Base-by-base conservation (phyloP, 2,329 filamentous ascomycete species). In the Penicillium thymicola region DNA sequence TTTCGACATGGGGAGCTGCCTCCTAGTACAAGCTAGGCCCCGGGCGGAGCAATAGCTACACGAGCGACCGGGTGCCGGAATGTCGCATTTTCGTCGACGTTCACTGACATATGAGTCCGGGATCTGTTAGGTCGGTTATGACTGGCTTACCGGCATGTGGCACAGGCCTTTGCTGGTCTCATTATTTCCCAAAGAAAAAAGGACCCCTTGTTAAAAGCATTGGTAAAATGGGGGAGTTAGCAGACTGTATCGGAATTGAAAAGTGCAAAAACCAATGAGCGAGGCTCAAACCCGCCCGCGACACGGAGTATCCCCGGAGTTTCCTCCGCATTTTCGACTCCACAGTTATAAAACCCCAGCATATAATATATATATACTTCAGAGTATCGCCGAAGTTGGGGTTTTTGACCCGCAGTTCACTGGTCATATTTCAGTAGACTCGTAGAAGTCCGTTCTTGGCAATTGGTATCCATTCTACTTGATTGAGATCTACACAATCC, bases 51-150 rank as follows among this genome's bases (percentile, higher is more conserved):
- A 64, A 30, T 57, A 62, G 5, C 13, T 46, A 23, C 61, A 62
- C 21, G 60, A 16, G 6, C 11, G 44, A 6, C 61, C 58, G 7
- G 55, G 54, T 41, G 48, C 34, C 23, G 50, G 50, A 25, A 50
- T 53, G 25, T 62, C 55, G 32, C 60, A 61, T 51, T 46, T 58
- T 38, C 58, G 56, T 5, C 56, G 58, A 38, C 60, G 54, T 50
- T 57, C 49, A 50, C 58, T 59, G 25, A 32, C 25, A 11, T 8
- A 40, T 55, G 27, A 51, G 47, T 23, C 18, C 4, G 21, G 18
- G 32, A 27, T 13, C 4, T 27, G 21, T n/a, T 7, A 11, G 40
- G 25, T 1, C 4, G 18, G 25, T 32, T 37, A 41, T 34, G 27
- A 34, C 40, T 14, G 11, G 11, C 47, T 34, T 45, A 51, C 47